Conservation (phyloP, 306 rosid species). For the Lathyrus sativus region DNA sequence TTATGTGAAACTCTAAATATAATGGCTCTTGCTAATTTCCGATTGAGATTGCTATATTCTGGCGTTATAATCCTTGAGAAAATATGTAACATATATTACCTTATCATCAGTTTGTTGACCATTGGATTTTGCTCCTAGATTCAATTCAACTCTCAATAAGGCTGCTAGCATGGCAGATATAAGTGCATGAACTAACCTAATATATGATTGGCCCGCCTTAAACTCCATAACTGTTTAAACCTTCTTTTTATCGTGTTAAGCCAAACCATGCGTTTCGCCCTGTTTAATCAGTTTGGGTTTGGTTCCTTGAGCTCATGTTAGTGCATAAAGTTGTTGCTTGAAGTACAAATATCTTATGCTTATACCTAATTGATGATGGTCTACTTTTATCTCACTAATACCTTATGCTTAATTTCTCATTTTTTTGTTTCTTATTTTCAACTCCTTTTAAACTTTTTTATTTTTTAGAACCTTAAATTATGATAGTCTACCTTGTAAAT, state of each 20-base stretch:
- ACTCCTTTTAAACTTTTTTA: too few species aligned
- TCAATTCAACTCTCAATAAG: background rate
- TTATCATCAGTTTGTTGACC: slow-evolving; percentile 11
- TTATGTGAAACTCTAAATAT: slow-evolving; percentile 29
- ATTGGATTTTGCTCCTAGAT: slow-evolving; percentile 26
- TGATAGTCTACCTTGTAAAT: slow-evolving; percentile 13
- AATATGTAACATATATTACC: background rate
- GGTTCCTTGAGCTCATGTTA: slow-evolving; percentile 28
- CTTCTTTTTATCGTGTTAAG: slow-evolving; percentile 7
- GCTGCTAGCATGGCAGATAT: slow-evolving; percentile 10
- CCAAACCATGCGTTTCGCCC: slow-evolving; percentile 8
- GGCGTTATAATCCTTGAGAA: slow-evolving; percentile 28
- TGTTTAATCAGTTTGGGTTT: slow-evolving; percentile 25
- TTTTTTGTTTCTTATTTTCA: background rate
- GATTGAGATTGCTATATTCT: slow-evolving; percentile 24
- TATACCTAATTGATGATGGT: slow-evolving; percentile 1
- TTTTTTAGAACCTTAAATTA: slow-evolving; percentile 17
- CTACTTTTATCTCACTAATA: background rate
- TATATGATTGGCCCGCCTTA: slow-evolving; percentile 27
- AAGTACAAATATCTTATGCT: background rate
- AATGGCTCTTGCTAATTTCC: slow-evolving; percentile 22
- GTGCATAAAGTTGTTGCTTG: slow-evolving; percentile 11
- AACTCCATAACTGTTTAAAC: slow-evolving; percentile 14
- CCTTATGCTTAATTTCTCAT: background rate
- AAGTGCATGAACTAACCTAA: background rate